phyloP scores from a whole-genome alignment of 2,329 filamentous ascomycete species.

The Coniochaeta hoffmannii region DNA sequence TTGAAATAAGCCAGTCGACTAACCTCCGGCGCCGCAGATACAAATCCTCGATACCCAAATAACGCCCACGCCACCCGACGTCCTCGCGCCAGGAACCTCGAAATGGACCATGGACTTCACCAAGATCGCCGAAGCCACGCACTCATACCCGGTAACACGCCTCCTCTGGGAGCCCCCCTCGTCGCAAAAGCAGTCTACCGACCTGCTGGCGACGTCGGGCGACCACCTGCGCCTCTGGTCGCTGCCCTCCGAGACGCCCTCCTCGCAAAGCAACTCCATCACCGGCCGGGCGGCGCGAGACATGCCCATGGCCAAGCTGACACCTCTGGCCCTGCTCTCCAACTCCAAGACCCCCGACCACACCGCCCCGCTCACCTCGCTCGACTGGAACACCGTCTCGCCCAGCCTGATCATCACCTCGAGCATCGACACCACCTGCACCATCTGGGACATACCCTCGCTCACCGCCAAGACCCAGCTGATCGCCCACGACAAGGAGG shows the following conservation, averaged over 20 bases:
- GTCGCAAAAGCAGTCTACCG: constrained; percentile 89
- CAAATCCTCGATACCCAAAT: constrained; percentile 93
- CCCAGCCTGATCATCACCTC: constrained; percentile 97
- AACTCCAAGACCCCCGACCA: constrained; percentile 99
- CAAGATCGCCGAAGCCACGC: constrained; percentile 91
- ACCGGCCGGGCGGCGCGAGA: constrained; percentile 47
- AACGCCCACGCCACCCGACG: constrained; percentile 59
- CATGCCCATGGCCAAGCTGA: constrained; percentile 67
- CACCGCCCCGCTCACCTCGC: constrained; percentile 88
- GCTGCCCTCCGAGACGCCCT: constrained; percentile 61
- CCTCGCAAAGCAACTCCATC: constrained; percentile 59
- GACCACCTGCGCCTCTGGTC: constrained; percentile 95
- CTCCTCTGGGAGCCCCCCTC: constrained; percentile 95
- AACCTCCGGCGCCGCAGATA: constrained; percentile 51
- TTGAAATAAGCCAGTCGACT: not conserved
- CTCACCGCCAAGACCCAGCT: constrained; percentile 96
- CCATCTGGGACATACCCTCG: constrained; percentile 98
- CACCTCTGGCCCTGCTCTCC: constrained; percentile 83
- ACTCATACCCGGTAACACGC: constrained; percentile 93
- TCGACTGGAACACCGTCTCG: constrained; percentile 97
- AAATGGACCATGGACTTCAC: constrained; percentile 81
- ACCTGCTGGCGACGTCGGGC: constrained; percentile 88
- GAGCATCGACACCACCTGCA: constrained; percentile 97
- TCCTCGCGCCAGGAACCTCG: constrained; percentile 60
- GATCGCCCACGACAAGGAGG: constrained; percentile 98